These are phyloP conservation scores for Coemansia sp. DNA, from an alignment of 192 early-diverging fungal species.

Conservation along the genomic window DNA sequence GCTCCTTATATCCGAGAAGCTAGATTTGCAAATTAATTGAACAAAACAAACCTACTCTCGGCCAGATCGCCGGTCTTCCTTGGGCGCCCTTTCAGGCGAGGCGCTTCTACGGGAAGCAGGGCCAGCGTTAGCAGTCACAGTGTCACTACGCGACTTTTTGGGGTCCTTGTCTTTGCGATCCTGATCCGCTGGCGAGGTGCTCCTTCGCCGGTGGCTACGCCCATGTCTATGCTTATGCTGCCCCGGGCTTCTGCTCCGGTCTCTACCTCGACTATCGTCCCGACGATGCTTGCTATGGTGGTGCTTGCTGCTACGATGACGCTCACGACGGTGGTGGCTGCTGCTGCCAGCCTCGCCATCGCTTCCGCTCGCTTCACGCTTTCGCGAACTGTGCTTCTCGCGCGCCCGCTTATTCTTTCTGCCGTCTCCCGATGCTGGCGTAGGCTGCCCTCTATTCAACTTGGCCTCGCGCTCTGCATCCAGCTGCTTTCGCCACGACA, in stretches of 20 bases:
- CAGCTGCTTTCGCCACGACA: slow-evolving; percentile 47
- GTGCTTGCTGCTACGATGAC: slow-evolving; percentile 5
- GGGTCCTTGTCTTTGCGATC: not conserved
- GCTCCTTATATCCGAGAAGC: not conserved
- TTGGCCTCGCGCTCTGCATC: slow-evolving; percentile 48
- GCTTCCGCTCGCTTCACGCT: not conserved
- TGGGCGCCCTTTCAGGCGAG: slow-evolving; percentile 2
- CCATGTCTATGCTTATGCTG: slow-evolving; percentile 8
- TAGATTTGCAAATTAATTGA: not conserved
- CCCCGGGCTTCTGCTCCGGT: not conserved
- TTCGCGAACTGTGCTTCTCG: slow-evolving; percentile 9
- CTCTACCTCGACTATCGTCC: slow-evolving; percentile 8
- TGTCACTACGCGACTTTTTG: not conserved
- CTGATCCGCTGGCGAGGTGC: slow-evolving; percentile 13
- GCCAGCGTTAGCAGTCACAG: not conserved
- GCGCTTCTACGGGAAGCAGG: slow-evolving; percentile 1
- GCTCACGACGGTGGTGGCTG: slow-evolving; percentile 1
- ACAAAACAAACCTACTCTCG: not conserved
- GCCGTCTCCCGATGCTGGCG: not conserved
- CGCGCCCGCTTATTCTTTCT: not conserved
- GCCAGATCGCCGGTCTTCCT: not conserved
- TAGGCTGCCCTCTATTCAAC: slow-evolving; percentile 18
- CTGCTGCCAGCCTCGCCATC: slow-evolving; percentile 4
- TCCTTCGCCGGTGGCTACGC: slow-evolving; percentile 15
- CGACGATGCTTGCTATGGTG: not conserved